Base-by-base conservation (phyloP, 371 early-diverging fungal genomes). In the Rhizopus delemar region DNA sequence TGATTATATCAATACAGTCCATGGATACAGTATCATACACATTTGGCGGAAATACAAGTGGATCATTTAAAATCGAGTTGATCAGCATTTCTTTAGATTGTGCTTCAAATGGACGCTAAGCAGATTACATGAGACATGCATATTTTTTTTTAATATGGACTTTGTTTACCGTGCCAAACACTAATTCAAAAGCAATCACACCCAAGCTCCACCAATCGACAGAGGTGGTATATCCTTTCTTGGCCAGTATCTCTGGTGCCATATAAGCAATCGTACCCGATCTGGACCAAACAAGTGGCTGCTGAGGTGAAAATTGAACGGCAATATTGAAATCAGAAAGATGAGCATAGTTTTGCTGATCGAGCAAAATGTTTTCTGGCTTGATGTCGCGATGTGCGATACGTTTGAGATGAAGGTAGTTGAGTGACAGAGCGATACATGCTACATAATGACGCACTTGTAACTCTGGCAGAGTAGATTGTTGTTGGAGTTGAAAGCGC, bases 151-250 rank as follows among this genome's bases (percentile, higher is more conserved):
- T 8, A 38, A 38, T 38, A 38, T 38, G 1, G 8, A 38, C 38
- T 15, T 2, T 13, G 29, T 29, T 41, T 80, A 85, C 86, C 77
- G 74, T 86, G 52, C 90, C 91, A 73, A 85, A 89, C 16, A 88
- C 53, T 28, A 90, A 68, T 70, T 95, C 93, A 70, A 85, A 95
- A 53, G 90, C 73, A 13, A 91, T 73, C 34, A 94, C 87, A 3
- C 94, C 95, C 28, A 94, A 58, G 61, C 89, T 84, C 97, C 97
- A 96, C 89, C 93, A 92, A 71, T 97, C 92, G 2, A 90, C 81
- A 0, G 85, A 68, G n/a, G 76, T 73, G 34, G 77, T 70, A 69
- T 91, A 93, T 0, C 90, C 90, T 48, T 86, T 85, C 54, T 81
- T 73, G 13, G 72, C 63, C 3, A 93, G 62, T n/a, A 91, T 77